A percentile compares a stretch with the other conserved stretches of the same genome.
These are phyloP conservation scores for Candida pseudoviswanathii DNA, from an alignment of 1,139 yeast species.

Conservation along the genomic window DNA sequence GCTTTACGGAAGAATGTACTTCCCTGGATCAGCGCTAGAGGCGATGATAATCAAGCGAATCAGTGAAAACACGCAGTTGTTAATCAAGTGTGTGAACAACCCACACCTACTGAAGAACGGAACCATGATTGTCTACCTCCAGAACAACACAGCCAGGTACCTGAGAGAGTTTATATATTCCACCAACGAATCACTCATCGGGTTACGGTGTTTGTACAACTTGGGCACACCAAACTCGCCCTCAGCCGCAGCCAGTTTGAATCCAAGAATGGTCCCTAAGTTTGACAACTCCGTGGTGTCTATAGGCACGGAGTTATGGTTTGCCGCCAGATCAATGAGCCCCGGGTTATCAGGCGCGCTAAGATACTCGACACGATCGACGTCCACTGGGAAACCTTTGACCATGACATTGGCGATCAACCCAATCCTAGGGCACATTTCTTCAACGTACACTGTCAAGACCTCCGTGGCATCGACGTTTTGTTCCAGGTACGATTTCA, in stretches of 20 bases:
- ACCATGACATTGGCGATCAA: constrained; percentile 86
- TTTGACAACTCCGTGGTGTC: constrained; percentile 57
- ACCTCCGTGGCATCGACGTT: constrained; percentile 78
- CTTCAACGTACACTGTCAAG: constrained; percentile 85
- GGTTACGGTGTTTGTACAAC: constrained; percentile 78
- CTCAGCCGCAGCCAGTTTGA: constrained; percentile 20
- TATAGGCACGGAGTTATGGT: constrained; percentile 87
- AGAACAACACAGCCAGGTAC: constrained; percentile 63
- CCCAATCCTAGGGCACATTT: constrained; percentile 88
- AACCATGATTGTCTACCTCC: constrained; percentile 70
- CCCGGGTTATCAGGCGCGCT: constrained; percentile 85
- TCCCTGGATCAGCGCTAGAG: constrained; percentile 86
- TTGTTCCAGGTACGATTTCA: constrained; percentile 86
- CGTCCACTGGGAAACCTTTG: constrained; percentile 85
- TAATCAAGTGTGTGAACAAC: constrained; percentile 75
- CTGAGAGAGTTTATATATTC: constrained; percentile 81
- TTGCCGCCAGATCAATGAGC: constrained; percentile 79
- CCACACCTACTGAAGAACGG: constrained; percentile 59
- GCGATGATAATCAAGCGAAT: constrained; percentile 81
- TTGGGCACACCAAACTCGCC: constrained; percentile 45
- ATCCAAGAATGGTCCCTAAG: constrained; percentile 31
- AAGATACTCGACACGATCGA: constrained; percentile 83
- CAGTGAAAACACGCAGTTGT: constrained; percentile 59
- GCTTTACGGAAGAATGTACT: constrained; percentile 80
- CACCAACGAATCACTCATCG: constrained; percentile 87